phyloP scores from a whole-genome alignment of 2,329 filamentous ascomycete genomes.

The Fusarium chlamydosporum region DNA sequence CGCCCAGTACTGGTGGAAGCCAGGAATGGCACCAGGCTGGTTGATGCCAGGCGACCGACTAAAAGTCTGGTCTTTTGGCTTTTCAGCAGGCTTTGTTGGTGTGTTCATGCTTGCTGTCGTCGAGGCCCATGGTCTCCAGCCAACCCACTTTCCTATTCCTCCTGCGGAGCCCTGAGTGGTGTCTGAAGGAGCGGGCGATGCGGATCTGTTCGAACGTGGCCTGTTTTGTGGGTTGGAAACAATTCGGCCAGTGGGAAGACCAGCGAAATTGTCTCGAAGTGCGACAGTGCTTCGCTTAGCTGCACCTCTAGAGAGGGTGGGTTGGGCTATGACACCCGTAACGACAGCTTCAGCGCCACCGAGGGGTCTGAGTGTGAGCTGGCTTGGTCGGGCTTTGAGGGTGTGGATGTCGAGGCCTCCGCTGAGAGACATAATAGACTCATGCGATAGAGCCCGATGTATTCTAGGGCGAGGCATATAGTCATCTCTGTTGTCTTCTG shows the following conservation, averaged over 20 bases:
- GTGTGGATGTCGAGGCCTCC: conserved; percentile 94
- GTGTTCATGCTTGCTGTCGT: conserved; percentile 23
- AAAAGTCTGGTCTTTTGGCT: conserved; percentile 56
- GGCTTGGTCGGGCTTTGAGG: conserved; percentile 79
- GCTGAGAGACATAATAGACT: conserved; percentile 88
- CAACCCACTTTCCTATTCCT: conserved; percentile 61
- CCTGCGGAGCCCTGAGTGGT: conserved; percentile 46
- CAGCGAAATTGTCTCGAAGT: conserved; percentile 69
- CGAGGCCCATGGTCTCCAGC: conserved; percentile 64
- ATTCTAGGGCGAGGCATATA: conserved; percentile 62
- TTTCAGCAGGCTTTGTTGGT: conserved; percentile 39
- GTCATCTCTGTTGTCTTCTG: conserved; percentile 54
- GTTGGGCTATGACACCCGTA: conserved; percentile 71
- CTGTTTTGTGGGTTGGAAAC: conserved; percentile 54
- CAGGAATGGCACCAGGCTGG: conserved; percentile 80
- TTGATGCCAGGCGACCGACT: conserved; percentile 80
- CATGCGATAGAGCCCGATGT: conserved; percentile 81
- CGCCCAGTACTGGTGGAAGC: conserved; percentile 73
- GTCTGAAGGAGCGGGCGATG: conserved; percentile 47
- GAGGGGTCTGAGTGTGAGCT: conserved; percentile 72
- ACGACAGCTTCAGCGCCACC: conserved; percentile 70
- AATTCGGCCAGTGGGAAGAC: conserved; percentile 55
- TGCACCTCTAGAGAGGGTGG: conserved; percentile 65
- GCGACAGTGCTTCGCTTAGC: conserved; percentile 67
- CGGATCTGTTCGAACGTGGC: conserved; percentile 38